Base-by-base conservation (phyloP, 176 grass and related monocot genomes). In the Chloris gayana region DNA sequence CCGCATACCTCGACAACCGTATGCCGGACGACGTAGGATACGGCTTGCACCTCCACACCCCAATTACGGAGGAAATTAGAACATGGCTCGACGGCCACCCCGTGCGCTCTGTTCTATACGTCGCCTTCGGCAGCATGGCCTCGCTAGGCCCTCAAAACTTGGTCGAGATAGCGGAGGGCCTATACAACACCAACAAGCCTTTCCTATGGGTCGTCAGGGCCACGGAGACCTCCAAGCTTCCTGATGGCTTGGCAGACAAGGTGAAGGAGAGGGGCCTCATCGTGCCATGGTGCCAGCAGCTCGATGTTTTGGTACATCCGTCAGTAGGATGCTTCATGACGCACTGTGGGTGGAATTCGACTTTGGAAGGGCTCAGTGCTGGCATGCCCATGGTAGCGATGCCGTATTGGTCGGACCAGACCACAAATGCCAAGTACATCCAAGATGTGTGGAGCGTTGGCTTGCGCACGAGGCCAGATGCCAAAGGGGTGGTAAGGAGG, bases 261-360 rank as follows among this genome's bases (percentile, higher is more conserved):
- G 72, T 34, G 0, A 78, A 59, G 11, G 1, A 56, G 31, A 67
- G 58, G 49, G 81, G 93, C 0, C 73, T 87, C 45, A 5, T 82
- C 27, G 73, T 94, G 7, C 44, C 87, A 5, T 94, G 86, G 92
- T 69, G 88, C 81, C 79, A 77, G 2, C 90, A 95, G 72, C 65
- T 98, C 13, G 92, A 93, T 51, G 92, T 94, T 0, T 70, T 93
- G 6, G 86, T 72, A 1, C 89, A 98, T 62, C 32, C 35, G 0
- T 76, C 84, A 0, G 51, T 88, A 0, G 94, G 94, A 0, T 97
- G 94, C 39, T 97, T 97, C 62, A 32, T 91, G 18, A 91, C 89
- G 7, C 94, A 93, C 2, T 49, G 76, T 1, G 89, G 91, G 0
- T 93, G 94, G 89, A 97, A 97, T 78, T 97, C 94, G 0, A 93